Base-by-base conservation (phyloP, 1,284 basidiomycete genomes). In the Puccinia polysora region DNA sequence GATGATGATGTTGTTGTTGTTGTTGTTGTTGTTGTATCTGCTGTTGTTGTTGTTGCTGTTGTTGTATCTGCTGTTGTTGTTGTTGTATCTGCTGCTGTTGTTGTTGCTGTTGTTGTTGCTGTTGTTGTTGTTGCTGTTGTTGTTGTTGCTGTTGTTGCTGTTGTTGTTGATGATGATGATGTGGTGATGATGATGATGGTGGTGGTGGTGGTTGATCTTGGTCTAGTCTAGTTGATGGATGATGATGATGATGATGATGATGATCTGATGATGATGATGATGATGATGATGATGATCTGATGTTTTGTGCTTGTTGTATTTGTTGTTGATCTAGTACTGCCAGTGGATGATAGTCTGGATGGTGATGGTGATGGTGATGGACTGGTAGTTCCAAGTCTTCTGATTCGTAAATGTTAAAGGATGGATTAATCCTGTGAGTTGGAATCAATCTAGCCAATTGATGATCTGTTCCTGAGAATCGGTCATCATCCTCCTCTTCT, bases 371-470 rank as follows among this genome's bases (percentile, higher is more conserved):
- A n/a, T 15, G 23, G 2, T 34, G 53, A 34, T 56, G 53, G 53
- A 34, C 53, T 6, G 53, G n/a, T 1, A 60, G 25, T 14, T 60
- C 58, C 5, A 60, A 40, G 25, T 43, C 40, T n/a, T n/a, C 52
- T 15, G 58, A 10, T 1, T 60, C 58, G 40, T 60, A 60, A 25
- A 60, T 60, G 40, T 60, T 60, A 38, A 60, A n/a, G n/a, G n/a
- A n/a, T n/a, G n/a, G n/a, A n/a, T n/a, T n/a, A n/a, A n/a, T n/a
- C n/a, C n/a, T n/a, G n/a, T n/a, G n/a, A n/a, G n/a, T n/a, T n/a
- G n/a, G n/a, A n/a, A n/a, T n/a, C n/a, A n/a, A n/a, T n/a, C n/a
- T n/a, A n/a, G n/a, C n/a, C n/a, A n/a, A 65, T 1, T 34, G 5
- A n/a, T 30, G 49, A n/a, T 65, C 63, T 10, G 28, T 4, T 45